Conservation (phyloP, 768 basidiomycete genomes). For the Mycena haematopus region DNA sequence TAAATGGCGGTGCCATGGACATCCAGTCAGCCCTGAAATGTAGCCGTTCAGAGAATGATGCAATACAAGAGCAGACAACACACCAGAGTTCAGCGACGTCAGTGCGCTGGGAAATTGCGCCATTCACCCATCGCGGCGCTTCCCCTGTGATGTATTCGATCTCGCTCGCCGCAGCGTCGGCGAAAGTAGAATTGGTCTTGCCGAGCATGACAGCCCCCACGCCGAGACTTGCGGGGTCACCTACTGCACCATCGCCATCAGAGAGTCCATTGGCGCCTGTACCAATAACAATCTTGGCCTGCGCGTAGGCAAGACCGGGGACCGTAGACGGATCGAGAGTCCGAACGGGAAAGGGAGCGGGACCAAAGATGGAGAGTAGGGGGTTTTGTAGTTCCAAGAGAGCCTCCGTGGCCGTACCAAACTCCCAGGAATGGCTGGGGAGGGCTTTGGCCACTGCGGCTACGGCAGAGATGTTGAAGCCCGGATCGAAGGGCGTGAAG, state of each 20-base stretch:
- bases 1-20: constrained; percentile 59
- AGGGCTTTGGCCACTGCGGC: constrained; percentile 31
- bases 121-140: constrained; percentile 48
- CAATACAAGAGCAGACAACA: constrained; percentile 12
- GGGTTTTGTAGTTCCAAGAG: constrained; percentile 39
- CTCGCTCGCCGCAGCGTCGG: constrained; percentile 46
- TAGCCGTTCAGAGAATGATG: too few relatives aligned
- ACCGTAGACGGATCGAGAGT: constrained; percentile 24
- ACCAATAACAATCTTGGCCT: constrained; percentile 31
- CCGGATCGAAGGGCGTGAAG: constrained; percentile 33
- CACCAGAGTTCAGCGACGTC: constrained; percentile 59
- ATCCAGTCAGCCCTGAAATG: constrained; percentile 52
- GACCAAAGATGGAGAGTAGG: constrained; percentile 37
- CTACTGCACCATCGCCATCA: constrained; percentile 53
- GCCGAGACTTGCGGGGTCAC: constrained; percentile 63
- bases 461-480: constrained; percentile 37
- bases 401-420: constrained; percentile 38
- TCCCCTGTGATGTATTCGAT: constrained; percentile 48
- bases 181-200: constrained; percentile 44
- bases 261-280: constrained; percentile 36
- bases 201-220: constrained; percentile 49
- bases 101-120: constrained; percentile 62
- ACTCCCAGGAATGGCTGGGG: constrained; percentile 42
- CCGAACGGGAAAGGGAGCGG: constrained; percentile 35
- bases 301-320: constrained; percentile 31